Percentiles rank a stretch among this genome's conserved stretches.
Evolutionary conservation across 257 asterid genomes (phyloP).

Genomic region (Rubia yunnanensis): DNA sequence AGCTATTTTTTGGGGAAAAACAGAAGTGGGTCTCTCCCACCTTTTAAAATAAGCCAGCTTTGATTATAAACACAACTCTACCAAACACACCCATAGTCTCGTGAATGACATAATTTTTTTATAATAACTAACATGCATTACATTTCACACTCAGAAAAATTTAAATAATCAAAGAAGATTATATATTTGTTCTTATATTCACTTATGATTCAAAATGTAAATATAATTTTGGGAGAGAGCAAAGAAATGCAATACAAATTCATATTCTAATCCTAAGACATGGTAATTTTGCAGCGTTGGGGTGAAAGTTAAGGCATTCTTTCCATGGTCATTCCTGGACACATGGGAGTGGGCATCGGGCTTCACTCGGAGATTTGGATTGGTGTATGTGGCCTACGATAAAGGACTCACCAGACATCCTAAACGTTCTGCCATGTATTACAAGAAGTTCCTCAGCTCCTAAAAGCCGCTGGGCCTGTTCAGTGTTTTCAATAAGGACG

Average conservation of each 20-base stretch:
- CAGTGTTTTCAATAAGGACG: not conserved
- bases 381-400: constrained; percentile 22
- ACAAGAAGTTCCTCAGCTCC: constrained; percentile 23
- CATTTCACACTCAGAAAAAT: too few species aligned
- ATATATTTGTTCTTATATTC: too few species aligned
- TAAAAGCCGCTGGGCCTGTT: not conserved
- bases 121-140: too few species aligned
- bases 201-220: too few species aligned
- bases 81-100: too few species aligned
- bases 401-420: constrained; percentile 22
- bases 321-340: constrained; percentile 39
- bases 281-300: constrained; percentile 6
- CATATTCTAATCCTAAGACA: not conserved
- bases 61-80: too few species aligned
- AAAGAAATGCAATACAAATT: not conserved
- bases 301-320: constrained; percentile 32
- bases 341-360: constrained; percentile 40
- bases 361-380: constrained; percentile 27
- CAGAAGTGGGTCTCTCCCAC: too few species aligned
- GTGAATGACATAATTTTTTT: too few species aligned
- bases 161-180: too few species aligned
- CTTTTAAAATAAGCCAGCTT: too few species aligned
- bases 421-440: constrained; percentile 27
- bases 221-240: too few species aligned
- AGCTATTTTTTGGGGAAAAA: too few species aligned